Base-by-base conservation (phyloP, 2,329 filamentous ascomycete species). In the Sporothrix schenckii region DNA sequence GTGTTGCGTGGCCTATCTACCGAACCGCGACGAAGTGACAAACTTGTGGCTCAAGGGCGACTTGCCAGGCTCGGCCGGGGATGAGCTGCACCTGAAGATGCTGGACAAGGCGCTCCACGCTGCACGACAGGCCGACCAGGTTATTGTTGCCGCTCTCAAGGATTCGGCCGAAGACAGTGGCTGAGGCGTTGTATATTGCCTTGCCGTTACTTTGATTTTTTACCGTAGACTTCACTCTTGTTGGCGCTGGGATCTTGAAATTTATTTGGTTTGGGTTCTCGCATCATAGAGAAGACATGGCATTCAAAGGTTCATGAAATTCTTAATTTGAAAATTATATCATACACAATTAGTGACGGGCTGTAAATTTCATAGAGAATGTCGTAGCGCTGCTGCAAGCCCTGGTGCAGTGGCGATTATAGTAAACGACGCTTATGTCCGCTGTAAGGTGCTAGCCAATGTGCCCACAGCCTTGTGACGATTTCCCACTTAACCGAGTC, bases 1-100 rank as follows among this genome's bases (percentile, higher is more conserved):
- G 63, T 97, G 93, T 80, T 93, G 95, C 73, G 91, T 99, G 50
- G 95, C 91, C 13, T 98, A 97, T 79, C 85, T 98, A 74, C 91
- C 93, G 67, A 86, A 85, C 27, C 86, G 94, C 73, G 94, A 98
- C 75, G 95, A 99, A 80, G 89, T 98, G 67, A 97, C 94, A 10
- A 94, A 97, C 77, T 80, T 98, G 21, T 99, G 95, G 95, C 87
- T 96, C 77, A 97, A 94, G 81, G 94, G 95, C 6, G 81, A 83
- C 71, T 72, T 87, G 10, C 81, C 85, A 2, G 79, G 81, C 3
- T 81, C 82, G 27, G 39, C 30, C 72, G 80, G 82, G 65, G 77
- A 79, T 58, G 75, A 77, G 50, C 70, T 81, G 41, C 83, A 83
- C 74, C 79, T 80, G 63, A 77, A 78, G 52, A 74, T 84, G 74